Conservation (phyloP, 345 rosid species). For the Euphorbia lathyris region DNA sequence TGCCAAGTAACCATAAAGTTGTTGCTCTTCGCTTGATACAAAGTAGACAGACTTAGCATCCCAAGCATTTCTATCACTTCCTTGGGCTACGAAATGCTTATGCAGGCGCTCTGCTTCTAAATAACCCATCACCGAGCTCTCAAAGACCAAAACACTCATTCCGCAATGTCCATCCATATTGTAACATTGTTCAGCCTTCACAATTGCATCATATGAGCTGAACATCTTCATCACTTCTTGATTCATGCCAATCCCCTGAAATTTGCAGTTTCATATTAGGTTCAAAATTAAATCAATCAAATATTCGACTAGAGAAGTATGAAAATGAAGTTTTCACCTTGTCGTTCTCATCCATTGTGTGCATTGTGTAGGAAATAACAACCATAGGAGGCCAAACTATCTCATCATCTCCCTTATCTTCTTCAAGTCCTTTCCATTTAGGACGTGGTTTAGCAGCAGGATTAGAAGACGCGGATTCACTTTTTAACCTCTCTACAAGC, state of each 20-base stretch:
- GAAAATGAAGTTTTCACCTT: conserved; percentile 41
- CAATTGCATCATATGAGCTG: conserved; percentile 44
- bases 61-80: conserved; percentile 71
- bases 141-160: conserved; percentile 69
- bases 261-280: not conserved
- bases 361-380: conserved; percentile 59
- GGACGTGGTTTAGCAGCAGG: conserved; percentile 58
- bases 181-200: conserved; percentile 70
- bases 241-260: conserved; percentile 80
- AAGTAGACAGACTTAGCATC: conserved; percentile 21
- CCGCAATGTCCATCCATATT: conserved; percentile 83
- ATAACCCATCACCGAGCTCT: conserved; percentile 66
- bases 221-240: conserved; percentile 71
- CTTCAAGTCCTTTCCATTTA: conserved; percentile 64
- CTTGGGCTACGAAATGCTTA: conserved; percentile 54
- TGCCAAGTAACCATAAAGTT: conserved; percentile 73
- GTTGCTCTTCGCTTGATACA: conserved; percentile 57
- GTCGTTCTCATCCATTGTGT: conserved; percentile 59
- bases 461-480: conserved; percentile 49
- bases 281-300: not conserved
- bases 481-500: conserved; percentile 53
- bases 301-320: not conserved
- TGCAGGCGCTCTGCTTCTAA: conserved; percentile 71
- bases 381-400: conserved; percentile 98
- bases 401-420: conserved; percentile 55